Percentiles rank a stretch among this genome's conserved stretches.
These are phyloP conservation scores for Caryopteris hybrid DNA, from an alignment of 305 asterid species.

Conservation along the genomic window DNA sequence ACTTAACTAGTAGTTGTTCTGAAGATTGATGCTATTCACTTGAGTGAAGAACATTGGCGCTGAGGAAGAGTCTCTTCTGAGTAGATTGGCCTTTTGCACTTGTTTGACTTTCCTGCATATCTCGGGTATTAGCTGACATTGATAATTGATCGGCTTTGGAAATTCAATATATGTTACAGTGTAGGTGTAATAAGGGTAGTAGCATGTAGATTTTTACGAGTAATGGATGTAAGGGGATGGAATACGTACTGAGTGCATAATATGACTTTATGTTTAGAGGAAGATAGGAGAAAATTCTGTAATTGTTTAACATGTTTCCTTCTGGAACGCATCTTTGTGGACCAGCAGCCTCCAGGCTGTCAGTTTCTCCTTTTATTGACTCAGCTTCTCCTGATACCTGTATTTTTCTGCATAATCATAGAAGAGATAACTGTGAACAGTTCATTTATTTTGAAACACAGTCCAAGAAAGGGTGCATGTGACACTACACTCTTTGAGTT, in stretches of 20 bases:
- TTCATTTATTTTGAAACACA: not conserved
- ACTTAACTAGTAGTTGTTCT: not conserved
- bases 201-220: not conserved
- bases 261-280: not conserved
- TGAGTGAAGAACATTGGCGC: not conserved
- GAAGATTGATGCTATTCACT: not conserved
- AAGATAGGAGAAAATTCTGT: not conserved
- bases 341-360: not conserved
- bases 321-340: not conserved
- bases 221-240: not conserved
- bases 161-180: not conserved
- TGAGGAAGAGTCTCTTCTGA: not conserved
- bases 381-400: not conserved
- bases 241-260: not conserved
- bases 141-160: not conserved
- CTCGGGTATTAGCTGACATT: not conserved
- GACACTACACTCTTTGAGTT: too few species aligned
- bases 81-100: not conserved
- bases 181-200: not conserved
- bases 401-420: not conserved
- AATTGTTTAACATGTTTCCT: not conserved
- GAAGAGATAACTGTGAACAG: not conserved
- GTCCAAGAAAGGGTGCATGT: too few species aligned
- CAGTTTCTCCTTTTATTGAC: not conserved
- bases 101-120: not conserved